Percentiles rank a stretch among this genome's conserved stretches.
Conservation (phyloP, 2,329 filamentous ascomycete genomes). For the Cladosporium sp. region DNA sequence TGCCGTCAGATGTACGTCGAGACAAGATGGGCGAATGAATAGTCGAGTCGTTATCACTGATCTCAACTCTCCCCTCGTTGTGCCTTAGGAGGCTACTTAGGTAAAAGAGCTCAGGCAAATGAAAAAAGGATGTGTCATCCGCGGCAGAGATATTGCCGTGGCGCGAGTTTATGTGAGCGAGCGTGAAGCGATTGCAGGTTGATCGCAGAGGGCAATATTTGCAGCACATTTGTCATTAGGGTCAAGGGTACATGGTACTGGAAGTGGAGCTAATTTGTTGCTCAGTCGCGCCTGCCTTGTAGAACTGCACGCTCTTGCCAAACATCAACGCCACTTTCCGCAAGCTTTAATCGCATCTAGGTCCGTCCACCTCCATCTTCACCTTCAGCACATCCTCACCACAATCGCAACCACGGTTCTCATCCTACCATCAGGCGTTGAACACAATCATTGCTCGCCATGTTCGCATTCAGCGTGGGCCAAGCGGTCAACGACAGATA, state of each 20-base stretch:
- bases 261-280: background rate
- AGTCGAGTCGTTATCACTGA: no score
- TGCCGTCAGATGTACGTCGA: background rate
- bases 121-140: background rate
- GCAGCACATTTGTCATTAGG: background rate
- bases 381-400: background rate
- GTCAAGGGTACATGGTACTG: background rate
- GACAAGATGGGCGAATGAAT: no score
- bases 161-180: background rate
- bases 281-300: background rate
- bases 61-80: no score
- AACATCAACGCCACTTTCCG: background rate
- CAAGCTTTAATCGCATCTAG: background rate
- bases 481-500: background rate
- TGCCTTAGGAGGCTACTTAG: background rate
- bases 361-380: background rate
- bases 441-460: background rate
- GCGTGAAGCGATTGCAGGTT: background rate
- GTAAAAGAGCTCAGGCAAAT: background rate
- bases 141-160: background rate
- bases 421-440: background rate
- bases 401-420: rapidly evolving
- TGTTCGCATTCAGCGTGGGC: background rate
- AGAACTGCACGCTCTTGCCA: background rate
- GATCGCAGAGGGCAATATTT: background rate